These are phyloP conservation scores for Metarhizium guizhouense DNA, from an alignment of 2,329 filamentous ascomycete species.

Conservation along the genomic window DNA sequence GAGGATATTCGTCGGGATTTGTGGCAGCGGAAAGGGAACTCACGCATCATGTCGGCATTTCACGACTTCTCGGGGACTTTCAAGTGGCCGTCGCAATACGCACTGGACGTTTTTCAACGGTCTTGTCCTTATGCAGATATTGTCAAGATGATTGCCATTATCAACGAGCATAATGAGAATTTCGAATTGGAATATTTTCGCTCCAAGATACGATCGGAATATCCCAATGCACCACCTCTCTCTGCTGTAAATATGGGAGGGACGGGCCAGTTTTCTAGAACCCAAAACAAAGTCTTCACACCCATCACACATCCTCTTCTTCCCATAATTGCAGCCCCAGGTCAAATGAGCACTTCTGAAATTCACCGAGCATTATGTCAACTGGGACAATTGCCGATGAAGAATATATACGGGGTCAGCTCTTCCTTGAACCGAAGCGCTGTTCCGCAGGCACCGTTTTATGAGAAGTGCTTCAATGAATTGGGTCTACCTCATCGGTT, in stretches of 20 bases:
- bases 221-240: conserved; percentile 61
- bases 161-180: conserved; percentile 74
- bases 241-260: conserved; percentile 85
- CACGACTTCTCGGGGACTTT: conserved; percentile 81
- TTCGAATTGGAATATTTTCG: conserved; percentile 88
- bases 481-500: conserved; percentile 81
- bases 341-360: conserved; percentile 76
- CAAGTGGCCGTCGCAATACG: conserved; percentile 70
- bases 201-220: conserved; percentile 61
- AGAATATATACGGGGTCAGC: conserved; percentile 72
- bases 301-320: conserved; percentile 80
- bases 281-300: conserved; percentile 77
- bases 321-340: conserved; percentile 76
- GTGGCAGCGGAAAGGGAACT: conserved; percentile 63
- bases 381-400: conserved; percentile 72
- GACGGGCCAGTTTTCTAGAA: conserved; percentile 74
- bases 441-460: conserved; percentile 72
- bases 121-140: conserved; percentile 72
- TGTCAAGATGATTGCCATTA: conserved; percentile 84
- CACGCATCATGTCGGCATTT: conserved; percentile 84
- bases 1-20: conserved; percentile 62
- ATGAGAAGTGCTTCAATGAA: conserved; percentile 75
- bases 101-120: conserved; percentile 61
- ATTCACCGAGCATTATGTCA: conserved; percentile 73
- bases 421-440: conserved; percentile 53